Evolutionary conservation across 495 filamentous ascomycete species (phyloP).

Genomic region (Poronia punctata): DNA sequence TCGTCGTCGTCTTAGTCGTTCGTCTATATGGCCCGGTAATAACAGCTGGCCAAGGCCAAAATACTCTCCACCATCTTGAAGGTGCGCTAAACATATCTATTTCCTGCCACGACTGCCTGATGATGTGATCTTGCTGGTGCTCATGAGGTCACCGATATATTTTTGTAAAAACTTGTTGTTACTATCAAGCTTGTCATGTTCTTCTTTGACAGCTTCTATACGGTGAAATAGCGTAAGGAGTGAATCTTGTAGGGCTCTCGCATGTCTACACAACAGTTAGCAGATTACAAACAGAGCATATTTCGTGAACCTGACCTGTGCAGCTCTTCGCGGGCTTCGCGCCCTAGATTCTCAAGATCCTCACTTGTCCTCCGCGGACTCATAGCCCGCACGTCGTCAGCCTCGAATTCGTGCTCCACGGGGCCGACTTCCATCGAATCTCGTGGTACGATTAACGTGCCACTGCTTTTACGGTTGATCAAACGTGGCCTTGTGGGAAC

Average conservation of each 20-base stretch:
- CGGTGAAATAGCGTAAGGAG: conserved; percentile 82
- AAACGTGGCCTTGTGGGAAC: conserved; percentile 45
- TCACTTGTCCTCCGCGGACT: conserved; percentile 85
- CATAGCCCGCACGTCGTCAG: conserved; percentile 88
- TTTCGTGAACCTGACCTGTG: conserved; percentile 50
- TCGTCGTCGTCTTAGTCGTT: no score
- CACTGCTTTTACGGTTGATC: conserved; percentile 63
- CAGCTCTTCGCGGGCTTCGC: conserved; percentile 59
- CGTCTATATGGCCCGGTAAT: no score
- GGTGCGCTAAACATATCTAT: conserved; percentile 15
- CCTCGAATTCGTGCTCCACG: conserved; percentile 57
- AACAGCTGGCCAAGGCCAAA: no score
- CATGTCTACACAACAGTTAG: conserved; percentile 56
- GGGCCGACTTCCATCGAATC: conserved; percentile 63
- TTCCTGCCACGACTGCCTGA: conserved; percentile 45
- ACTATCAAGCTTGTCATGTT: conserved; percentile 89
- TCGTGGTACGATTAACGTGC: conserved; percentile 73
- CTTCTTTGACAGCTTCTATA: conserved; percentile 87
- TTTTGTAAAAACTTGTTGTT: conserved; percentile 94
- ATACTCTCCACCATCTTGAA: not conserved
- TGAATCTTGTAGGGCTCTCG: conserved; percentile 77
- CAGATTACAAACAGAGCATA: conserved; percentile 18
- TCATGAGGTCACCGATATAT: conserved; percentile 79
- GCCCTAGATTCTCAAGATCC: conserved; percentile 76
- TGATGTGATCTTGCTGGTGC: conserved; percentile 71